Evolutionary conservation across 129 eudicot genomes (phyloP).

Genomic region (Flaveria bidentis): DNA sequence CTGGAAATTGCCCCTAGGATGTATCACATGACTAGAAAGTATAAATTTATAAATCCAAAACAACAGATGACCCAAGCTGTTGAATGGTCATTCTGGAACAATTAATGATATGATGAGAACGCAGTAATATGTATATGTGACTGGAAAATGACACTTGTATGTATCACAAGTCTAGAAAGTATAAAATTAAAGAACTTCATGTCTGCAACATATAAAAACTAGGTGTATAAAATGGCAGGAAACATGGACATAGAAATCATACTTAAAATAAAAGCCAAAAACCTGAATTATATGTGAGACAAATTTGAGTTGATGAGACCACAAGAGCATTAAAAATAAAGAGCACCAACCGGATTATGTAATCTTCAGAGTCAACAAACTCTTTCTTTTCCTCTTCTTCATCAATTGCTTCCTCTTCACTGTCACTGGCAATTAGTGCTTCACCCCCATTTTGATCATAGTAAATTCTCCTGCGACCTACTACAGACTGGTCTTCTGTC

Average conservation of each 20-base stretch:
- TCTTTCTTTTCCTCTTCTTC: slow-evolving; percentile 93
- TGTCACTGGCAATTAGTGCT: slow-evolving; percentile 85
- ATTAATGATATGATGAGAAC: slow-evolving; percentile 7
- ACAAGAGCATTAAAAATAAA: slow-evolving; percentile 14
- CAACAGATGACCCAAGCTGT: slow-evolving; percentile 65
- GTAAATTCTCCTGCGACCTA: slow-evolving; percentile 91
- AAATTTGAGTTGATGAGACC: slow-evolving; percentile 8
- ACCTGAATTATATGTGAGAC: slow-evolving; percentile 2
- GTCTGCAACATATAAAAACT: background rate
- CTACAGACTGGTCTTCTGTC: slow-evolving; percentile 94
- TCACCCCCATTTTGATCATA: slow-evolving; percentile 94
- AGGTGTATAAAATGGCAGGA: background rate
- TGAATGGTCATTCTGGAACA: slow-evolving; percentile 58
- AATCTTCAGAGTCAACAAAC: slow-evolving; percentile 80
- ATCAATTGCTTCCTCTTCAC: slow-evolving; percentile 82
- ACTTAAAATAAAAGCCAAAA: background rate
- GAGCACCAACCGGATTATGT: slow-evolving; percentile 74
- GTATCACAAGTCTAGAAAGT: background rate
- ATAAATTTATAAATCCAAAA: slow-evolving; percentile 50
- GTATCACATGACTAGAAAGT: slow-evolving; percentile 17
- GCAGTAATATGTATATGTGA: slow-evolving; percentile 4
- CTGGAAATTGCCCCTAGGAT: background rate
- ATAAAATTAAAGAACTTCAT: background rate
- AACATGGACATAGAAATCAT: background rate
- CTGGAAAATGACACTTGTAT: background rate